A percentile compares a stretch with the other conserved stretches of the same genome.
These are phyloP conservation scores for Proteromonas lacertae DNA, from an alignment of 352 stramenopile species.

Conservation along the genomic window DNA sequence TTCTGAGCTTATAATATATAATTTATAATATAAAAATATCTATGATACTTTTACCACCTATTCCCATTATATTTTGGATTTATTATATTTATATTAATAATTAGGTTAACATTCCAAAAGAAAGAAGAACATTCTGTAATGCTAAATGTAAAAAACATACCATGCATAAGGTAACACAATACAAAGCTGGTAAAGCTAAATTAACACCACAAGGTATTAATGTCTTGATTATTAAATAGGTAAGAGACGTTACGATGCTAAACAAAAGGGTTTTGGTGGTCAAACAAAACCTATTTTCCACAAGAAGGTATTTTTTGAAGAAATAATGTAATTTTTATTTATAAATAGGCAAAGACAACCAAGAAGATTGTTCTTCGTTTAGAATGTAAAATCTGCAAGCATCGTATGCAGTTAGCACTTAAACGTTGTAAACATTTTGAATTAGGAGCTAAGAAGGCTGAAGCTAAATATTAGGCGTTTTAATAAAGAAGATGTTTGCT, in stretches of 20 bases:
- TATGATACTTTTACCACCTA: no score
- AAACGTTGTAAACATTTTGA: slow-evolving; percentile 99
- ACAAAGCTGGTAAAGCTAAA: slow-evolving; percentile 90
- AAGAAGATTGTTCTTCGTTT: slow-evolving; percentile 72
- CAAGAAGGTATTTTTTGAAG: slow-evolving; percentile 60
- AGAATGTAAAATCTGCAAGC: slow-evolving; percentile 99
- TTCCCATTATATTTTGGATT: no score
- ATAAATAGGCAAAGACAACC: slow-evolving; percentile 65
- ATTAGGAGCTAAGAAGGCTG: slow-evolving; percentile 97
- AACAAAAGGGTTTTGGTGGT: slow-evolving; percentile 98
- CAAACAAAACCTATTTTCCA: slow-evolving; percentile 99
- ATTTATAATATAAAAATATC: no score
- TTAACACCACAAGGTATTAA: slow-evolving; percentile 6
- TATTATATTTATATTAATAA: no score
- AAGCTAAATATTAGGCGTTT: no score
- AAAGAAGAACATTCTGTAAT: slow-evolving; percentile 94
- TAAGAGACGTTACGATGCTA: slow-evolving; percentile 91
- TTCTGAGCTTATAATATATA: no score
- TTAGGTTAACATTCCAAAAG: slow-evolving; percentile 99
- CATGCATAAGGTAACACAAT: slow-evolving; percentile 97
- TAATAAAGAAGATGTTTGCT: no score
- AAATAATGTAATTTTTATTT: not conserved
- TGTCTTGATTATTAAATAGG: slow-evolving; percentile 8
- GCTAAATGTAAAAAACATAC: slow-evolving; percentile 94
- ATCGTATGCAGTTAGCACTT: slow-evolving; percentile 89